Evolutionary conservation across 495 filamentous ascomycete genomes (phyloP), one percentile per base, ranked within the genome.

Genomic region (Hypomontagnella submonticulosa): DNA sequence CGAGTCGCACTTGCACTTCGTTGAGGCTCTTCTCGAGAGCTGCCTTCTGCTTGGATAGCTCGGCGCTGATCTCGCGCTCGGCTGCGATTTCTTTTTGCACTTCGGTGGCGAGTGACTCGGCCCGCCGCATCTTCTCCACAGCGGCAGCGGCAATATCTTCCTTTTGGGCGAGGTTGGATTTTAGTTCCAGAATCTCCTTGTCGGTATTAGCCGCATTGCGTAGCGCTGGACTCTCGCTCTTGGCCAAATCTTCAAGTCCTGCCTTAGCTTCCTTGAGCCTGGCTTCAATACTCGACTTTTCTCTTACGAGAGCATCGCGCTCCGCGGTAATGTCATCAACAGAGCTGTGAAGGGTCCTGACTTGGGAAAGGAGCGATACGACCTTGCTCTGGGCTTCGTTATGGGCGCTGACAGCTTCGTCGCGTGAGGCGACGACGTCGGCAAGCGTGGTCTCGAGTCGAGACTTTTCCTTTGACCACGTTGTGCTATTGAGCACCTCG

Each of bases 381-480:
- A 98, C 88, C 80, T 93, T 93, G 75, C 89, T 83, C 73, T 98
- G 95, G 8, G 93, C 94, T 61, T 98, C 96, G 62, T 94, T 97
- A 73, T 99, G 95, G 1, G 96, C 95, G 64, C 85, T 87, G 32
- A 92, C 89, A 11, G 95, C 93, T 75, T 99, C 96, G 65, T 99
- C 94, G 2, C 94, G 87, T 16, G 93, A 97, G 20, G 90, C 87
- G 2, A 90, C 89, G 15, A 98, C 84, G 72, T 97, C 95, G 57
- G 96, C 89, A 44, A 99, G 83, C 11, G 92, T 96, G 40, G 92
- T 87, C 68, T 98, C 96, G 57, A 99, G 83, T 5, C 95, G 88
- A 3, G 91, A 82, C 79, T 99, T 99, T 80, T 99, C 95, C 80
- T 99, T 99, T 32, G 93, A 92, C 95, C 95, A 99, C 0, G 95